Evolutionary conservation across 306 rosid genomes (phyloP).

Genomic region (Corylus americana): DNA sequence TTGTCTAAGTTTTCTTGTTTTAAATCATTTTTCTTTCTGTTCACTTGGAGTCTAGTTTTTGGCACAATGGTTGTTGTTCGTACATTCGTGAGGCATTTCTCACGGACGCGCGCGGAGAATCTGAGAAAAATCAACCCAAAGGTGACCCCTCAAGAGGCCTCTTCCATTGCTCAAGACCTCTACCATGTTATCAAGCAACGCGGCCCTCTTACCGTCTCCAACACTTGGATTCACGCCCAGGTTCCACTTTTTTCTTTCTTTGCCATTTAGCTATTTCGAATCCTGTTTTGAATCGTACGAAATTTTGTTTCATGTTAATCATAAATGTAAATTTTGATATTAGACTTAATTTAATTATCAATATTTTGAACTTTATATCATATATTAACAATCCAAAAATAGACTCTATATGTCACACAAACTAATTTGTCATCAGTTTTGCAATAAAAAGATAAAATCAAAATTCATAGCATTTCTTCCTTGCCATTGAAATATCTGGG

Average conservation of each 20-base stretch:
- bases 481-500: too few relatives aligned
- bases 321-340: neutral
- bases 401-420: neutral
- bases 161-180: conserved; percentile 43
- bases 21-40: too few relatives aligned
- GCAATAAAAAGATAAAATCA: neutral
- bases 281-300: neutral
- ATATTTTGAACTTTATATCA: neutral
- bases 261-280: neutral
- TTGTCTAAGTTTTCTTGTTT: too few relatives aligned
- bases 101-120: conserved; percentile 52
- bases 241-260: neutral
- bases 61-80: neutral
- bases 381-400: neutral
- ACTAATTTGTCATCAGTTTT: too few relatives aligned
- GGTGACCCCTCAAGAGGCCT: conserved; percentile 47
- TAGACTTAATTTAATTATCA: too few relatives aligned
- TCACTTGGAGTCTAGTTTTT: neutral
- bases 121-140: conserved; percentile 52
- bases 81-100: conserved; percentile 43
- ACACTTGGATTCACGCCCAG: conserved; percentile 52
- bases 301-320: neutral
- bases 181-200: conserved; percentile 42
- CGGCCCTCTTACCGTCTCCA: conserved; percentile 49
- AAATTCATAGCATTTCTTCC: neutral